phyloP scores from a whole-genome alignment of 768 basidiomycete genomes.

The Mycena crocata region DNA sequence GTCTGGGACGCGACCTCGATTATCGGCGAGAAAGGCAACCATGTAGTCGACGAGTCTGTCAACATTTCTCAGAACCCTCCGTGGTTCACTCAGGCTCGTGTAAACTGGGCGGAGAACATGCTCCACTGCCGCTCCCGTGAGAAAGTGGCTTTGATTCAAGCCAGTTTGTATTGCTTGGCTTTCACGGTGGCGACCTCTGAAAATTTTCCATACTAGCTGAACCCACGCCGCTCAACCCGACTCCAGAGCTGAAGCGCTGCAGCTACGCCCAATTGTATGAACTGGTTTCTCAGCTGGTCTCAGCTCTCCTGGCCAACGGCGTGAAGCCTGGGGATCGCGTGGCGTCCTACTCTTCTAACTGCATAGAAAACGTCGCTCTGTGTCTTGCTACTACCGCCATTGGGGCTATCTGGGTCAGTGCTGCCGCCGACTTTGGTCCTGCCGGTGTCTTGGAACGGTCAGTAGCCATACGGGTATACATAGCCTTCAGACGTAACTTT shows the following conservation, averaged over 20 bases:
- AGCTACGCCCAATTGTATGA: constrained; percentile 71
- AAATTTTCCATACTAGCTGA: constrained; percentile 62
- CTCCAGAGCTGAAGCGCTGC: constrained; percentile 56
- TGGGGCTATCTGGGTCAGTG: constrained; percentile 87
- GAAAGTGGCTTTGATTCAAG: constrained; percentile 76
- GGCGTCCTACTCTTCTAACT: constrained; percentile 83
- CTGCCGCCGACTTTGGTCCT: constrained; percentile 86
- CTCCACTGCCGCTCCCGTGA: constrained; percentile 65
- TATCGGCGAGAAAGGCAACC: constrained; percentile 69
- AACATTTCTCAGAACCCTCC: constrained; percentile 70
- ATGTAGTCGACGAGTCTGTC: constrained; percentile 67
- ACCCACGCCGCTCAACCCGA: constrained; percentile 62
- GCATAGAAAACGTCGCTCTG: constrained; percentile 76
- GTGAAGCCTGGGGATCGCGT: constrained; percentile 76
- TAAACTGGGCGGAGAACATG: constrained; percentile 91
- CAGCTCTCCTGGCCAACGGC: constrained; percentile 64
- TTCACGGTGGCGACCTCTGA: constrained; percentile 31
- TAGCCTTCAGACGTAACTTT: constrained; percentile 11
- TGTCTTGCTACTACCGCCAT: constrained; percentile 77
- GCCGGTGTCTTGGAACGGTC: constrained; percentile 81
- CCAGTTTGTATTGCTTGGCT: constrained; percentile 59
- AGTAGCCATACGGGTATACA: constrained; percentile 16
- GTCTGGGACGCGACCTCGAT: constrained; percentile 80
- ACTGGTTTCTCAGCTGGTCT: constrained; percentile 59
- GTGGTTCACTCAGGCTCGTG: constrained; percentile 75